Conservation (phyloP, 441 rosid genomes). For the Cnidoscolus chayamansa region DNA sequence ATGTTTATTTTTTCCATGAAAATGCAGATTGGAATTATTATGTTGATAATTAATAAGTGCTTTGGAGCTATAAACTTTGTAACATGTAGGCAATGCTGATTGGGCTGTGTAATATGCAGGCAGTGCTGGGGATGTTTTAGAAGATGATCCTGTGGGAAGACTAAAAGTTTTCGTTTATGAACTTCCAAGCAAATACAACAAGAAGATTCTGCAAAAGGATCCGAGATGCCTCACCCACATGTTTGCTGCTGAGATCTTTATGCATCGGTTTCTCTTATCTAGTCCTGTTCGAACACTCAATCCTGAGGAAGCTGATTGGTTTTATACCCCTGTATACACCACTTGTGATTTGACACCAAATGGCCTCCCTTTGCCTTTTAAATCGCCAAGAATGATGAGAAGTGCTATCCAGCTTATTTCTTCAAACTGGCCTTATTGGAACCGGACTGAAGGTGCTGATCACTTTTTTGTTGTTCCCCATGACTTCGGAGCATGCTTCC, state of each 20-base stretch:
- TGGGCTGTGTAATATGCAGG: constrained; percentile 42
- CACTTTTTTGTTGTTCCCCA: constrained; percentile 96
- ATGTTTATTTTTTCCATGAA: background rate
- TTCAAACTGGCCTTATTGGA: constrained; percentile 81
- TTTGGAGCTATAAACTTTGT: no score
- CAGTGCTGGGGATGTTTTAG: constrained; percentile 91
- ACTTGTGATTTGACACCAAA: constrained; percentile 90
- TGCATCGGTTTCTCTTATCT: constrained; percentile 84
- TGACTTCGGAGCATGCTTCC: constrained; percentile 95
- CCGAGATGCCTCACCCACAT: constrained; percentile 93
- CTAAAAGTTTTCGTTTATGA: constrained; percentile 83
- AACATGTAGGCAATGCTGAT: constrained; percentile 63
- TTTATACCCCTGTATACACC: constrained; percentile 75
- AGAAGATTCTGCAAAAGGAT: constrained; percentile 82
- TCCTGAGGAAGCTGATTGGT: constrained; percentile 93
- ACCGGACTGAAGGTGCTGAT: constrained; percentile 76
- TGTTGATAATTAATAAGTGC: background rate
- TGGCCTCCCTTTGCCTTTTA: constrained; percentile 88
- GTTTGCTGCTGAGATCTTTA: constrained; percentile 94
- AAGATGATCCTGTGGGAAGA: constrained; percentile 89
- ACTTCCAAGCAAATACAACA: constrained; percentile 92
- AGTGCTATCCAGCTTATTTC: constrained; percentile 79
- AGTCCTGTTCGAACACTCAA: constrained; percentile 79
- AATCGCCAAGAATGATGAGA: constrained; percentile 92
- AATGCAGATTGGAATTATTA: background rate